Base-by-base conservation (phyloP, 2,329 filamentous ascomycete species). In the Colletotrichum trifolii region DNA sequence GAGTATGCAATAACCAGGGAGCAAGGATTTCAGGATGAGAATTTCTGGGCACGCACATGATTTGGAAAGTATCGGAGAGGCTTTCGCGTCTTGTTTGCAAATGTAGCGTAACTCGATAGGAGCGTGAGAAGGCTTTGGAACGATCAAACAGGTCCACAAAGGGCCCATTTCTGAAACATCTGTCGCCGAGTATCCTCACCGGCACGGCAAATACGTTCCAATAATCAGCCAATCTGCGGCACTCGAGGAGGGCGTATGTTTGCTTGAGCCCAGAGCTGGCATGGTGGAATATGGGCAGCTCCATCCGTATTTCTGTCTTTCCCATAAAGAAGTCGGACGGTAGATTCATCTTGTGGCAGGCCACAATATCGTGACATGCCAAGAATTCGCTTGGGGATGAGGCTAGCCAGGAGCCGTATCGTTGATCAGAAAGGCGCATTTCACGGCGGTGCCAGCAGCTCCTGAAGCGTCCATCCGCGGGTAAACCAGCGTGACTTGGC, bases 381-480 rank as follows among this genome's bases (percentile, higher is more conserved):
- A 46, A 7, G 17, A 54, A 42, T 4, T 34, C 11, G 11, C 2
- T 17, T 0, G 50, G 36, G 1, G 48, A 50, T 3, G n/a, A 25
- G 12, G 34, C 48, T 35, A 50, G n/a, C 8, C 35, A 38, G 17
- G 2, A 17, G 15, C 15, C 15, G 15, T 2, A 17, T 2, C 15
- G 2, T n/a, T n/a, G n/a, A 2, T 2, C 2, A 2, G 2, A 17
- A 2, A 17, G 15, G 2, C 15, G 17, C 17, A n/a, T n/a, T n/a
- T 40, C 49, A 6, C 9, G n/a, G 10, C 13, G 39, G 12, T 60
- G 9, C 49, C 2, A 74, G 57, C 8, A 74, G 72, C 35, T 72
- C 69, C 35, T 72, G 69, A 3, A 72, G 13, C 6, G 71, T 71
- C 70, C 68, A 72, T 0, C 71, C 71, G 38, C 69, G 60, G 2